Evolutionary conservation across 768 basidiomycete genomes (phyloP), one percentile per base, ranked within the genome.

Genomic region (Asterophora parasitica): DNA sequence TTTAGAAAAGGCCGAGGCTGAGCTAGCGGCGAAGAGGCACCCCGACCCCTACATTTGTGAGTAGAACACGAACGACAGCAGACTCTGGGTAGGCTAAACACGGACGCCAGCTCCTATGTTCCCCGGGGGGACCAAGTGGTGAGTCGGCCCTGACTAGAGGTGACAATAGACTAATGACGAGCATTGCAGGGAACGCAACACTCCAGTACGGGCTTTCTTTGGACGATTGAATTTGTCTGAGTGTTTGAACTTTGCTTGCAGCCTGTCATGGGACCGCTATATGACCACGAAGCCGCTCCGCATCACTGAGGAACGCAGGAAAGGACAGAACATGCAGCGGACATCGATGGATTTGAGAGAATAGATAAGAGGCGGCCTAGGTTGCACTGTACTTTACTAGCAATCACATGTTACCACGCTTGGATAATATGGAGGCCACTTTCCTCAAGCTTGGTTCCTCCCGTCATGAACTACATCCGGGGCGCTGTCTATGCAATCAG

Each of bases 61-160:
- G 92, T 83, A 44, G 20, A 17, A 12, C 13, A 44, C 32, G 47
- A 9, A 39, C 42, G 19, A 43, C 11, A 10, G 20, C 26, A 35
- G 43, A 34, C 39, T 23, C 23, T 40, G 45, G 42, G 47, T 11
- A 43, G 33, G 34, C 28, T 37, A 16, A 46, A 54, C 15, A 37
- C 48, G 38, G 26, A 41, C 28, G 54, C 33, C 52, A 97, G 94
- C 85, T 49, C 78, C 93, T 39, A 60, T 77, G 33, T 87, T 83
- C 64, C 91, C 92, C 39, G 92, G 88, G 49, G 94, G 94, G 49
- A 92, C 92, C n/a, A 96, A 95, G 70, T 97, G 93, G 93, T 94
- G 60, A 58, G 85, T 78, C 44, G 12, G 36, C 30, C 9, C 2
- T 17, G 38, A 37, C 16, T 45, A 26, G 34, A 37, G 53, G 43